Base-by-base conservation (phyloP, 805 yeast species). In the Ogataea minuta region DNA sequence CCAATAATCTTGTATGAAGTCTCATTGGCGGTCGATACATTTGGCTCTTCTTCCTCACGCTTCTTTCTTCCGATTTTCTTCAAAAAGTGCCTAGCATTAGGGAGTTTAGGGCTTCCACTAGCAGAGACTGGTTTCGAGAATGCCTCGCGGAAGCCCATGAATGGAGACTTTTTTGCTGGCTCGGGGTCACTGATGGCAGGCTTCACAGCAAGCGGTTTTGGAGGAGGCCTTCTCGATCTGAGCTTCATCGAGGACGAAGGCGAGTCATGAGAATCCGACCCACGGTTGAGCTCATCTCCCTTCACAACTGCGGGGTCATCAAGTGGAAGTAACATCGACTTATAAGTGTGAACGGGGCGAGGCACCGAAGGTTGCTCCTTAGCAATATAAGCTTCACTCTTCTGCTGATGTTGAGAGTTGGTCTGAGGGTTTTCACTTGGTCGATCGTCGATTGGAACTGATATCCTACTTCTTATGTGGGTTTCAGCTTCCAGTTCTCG, bases 61-160 rank as follows among this genome's bases (percentile, higher is more conserved):
- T 39, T 45, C 34, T 46, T 50, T 42, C 49, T 44, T 2, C 46
- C 31, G 9, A 50, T 44, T 36, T 51, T 53, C 34, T 45, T 49
- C 30, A 53, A 45, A 31, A 53, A 53, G 10, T 43, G 41, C 26
- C 44, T 50, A 8, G 57, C 52, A 17, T 46, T 39, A 4, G 50
- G 46, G n/a, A 44, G 23, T 31, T 42, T 47, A 10, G 55, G 50
- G 6, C 48, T 38, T 2, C 43, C 16, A 15, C 40, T 34, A 5
- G 39, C 34, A 11, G 47, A 32, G 12, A 30, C 49, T 3, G 56
- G 54, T 31, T 43, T 53, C 15, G 44, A 34, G 26, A 53, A 51
- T 2, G 56, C 54, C 21, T 48, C 52, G 31, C 41, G 47, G 34
- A 53, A 44, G 8, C 51, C 53, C 30, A 41, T 34, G 28, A 53